phyloP scores from a whole-genome alignment of 805 yeast species.

The Kodamaea restingae region DNA sequence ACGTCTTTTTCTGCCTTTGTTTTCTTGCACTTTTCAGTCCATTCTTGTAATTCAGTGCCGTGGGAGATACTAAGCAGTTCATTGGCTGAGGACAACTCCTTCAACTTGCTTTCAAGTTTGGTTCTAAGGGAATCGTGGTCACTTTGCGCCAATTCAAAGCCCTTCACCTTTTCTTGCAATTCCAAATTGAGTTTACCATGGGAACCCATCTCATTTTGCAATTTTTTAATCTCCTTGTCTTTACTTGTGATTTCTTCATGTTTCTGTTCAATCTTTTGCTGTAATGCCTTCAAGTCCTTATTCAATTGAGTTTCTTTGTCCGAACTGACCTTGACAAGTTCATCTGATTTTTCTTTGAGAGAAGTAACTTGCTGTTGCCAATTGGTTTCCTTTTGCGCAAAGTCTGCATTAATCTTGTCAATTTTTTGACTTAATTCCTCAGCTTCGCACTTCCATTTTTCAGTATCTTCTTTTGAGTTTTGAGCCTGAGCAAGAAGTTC shows the following conservation, averaged over 20 bases:
- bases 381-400: not conserved
- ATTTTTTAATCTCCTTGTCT: not conserved
- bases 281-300: not conserved
- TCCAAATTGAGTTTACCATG: conserved; percentile 1
- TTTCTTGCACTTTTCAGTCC: not conserved
- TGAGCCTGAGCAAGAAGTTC: conserved; percentile 9
- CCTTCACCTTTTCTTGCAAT: not conserved
- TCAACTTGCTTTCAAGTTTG: not conserved
- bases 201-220: conserved; percentile 4
- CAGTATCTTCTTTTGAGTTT: conserved; percentile 8
- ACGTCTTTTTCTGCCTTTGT: not conserved
- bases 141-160: too few species aligned
- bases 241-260: not conserved
- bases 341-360: not conserved
- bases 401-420: not conserved
- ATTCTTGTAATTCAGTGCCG: not conserved
- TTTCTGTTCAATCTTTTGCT: conserved; percentile 1
- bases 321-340: not conserved
- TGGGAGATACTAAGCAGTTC: conserved; percentile 2
- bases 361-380: not conserved
- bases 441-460: conserved; percentile 13
- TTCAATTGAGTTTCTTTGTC: not conserved
- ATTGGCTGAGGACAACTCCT: conserved; percentile 1
- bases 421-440: conserved; percentile 11
- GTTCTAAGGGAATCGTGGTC: not conserved